Percentiles rank a stretch among this genome's conserved stretches.
These are phyloP conservation scores for Trichopus zeylanicus DNA, from an alignment of 116 monocot genomes.

Conservation along the genomic window DNA sequence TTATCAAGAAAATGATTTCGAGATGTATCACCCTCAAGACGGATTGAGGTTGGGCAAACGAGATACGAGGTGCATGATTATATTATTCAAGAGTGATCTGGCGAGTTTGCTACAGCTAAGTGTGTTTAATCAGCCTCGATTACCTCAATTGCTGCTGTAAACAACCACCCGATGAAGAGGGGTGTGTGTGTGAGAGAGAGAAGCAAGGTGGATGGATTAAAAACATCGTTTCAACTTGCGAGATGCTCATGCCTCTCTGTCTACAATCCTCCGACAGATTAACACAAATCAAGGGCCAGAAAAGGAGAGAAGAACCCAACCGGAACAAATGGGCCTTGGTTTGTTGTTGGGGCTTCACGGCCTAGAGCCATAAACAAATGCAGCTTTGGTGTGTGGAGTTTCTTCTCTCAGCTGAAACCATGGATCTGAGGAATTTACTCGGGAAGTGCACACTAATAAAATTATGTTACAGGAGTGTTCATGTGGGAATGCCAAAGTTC, in stretches of 20 bases:
- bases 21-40: background rate
- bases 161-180: constrained; percentile 3
- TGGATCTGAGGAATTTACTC: constrained; percentile 36
- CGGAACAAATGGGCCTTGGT: constrained; percentile 7
- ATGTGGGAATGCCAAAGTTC: constrained; percentile 8
- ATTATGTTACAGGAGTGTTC: constrained; percentile 6
- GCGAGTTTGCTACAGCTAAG: constrained; percentile 5
- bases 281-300: constrained; percentile 11
- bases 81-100: background rate
- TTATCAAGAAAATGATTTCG: background rate
- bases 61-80: constrained; percentile 5
- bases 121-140: background rate
- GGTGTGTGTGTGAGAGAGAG: background rate
- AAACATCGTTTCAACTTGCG: background rate
- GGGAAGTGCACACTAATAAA: constrained; percentile 16
- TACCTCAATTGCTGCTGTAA: constrained; percentile 15
- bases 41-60: background rate
- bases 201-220: constrained; percentile 3
- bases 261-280: constrained; percentile 13
- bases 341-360: constrained; percentile 4
- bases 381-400: constrained; percentile 8
- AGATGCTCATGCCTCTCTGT: constrained; percentile 6
- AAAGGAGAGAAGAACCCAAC: background rate
- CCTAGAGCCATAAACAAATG: constrained; percentile 8
- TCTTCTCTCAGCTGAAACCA: constrained; percentile 16